phyloP scores from a whole-genome alignment of 805 yeast species.

The Saturnispora sanitii region DNA sequence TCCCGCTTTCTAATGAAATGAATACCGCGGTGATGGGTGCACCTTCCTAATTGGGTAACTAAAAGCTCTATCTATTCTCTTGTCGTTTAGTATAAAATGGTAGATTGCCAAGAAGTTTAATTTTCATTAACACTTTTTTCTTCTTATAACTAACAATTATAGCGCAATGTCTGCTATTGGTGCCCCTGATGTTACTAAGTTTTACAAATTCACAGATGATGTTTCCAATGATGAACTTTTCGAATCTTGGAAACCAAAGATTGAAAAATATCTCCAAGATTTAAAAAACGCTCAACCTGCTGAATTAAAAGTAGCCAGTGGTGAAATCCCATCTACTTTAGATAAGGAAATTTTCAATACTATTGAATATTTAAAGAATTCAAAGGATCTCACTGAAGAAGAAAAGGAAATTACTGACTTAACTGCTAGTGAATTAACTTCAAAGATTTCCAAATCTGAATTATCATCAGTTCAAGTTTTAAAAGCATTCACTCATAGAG shows the following conservation, averaged over 20 bases:
- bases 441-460: conserved; percentile 36
- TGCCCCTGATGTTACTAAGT: conserved; percentile 20
- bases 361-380: conserved; percentile 26
- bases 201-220: conserved; percentile 26
- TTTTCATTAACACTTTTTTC: not conserved
- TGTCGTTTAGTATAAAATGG: not conserved
- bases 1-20: not conserved
- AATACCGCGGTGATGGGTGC: not conserved
- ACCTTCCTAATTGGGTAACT: conserved; percentile 5
- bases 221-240: conserved; percentile 31
- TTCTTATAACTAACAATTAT: not conserved
- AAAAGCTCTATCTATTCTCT: too few species aligned
- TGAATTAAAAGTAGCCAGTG: conserved; percentile 25
- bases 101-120: not conserved
- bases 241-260: conserved; percentile 37
- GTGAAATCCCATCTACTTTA: conserved; percentile 27
- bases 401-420: conserved; percentile 37
- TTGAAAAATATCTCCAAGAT: conserved; percentile 31
- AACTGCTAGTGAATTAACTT: conserved; percentile 33
- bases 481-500: conserved; percentile 56
- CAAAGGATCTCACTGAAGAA: conserved; percentile 23
- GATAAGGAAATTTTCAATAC: conserved; percentile 29
- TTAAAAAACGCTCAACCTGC: conserved; percentile 18
- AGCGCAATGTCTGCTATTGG: conserved; percentile 12
- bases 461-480: conserved; percentile 42